Evolutionary conservation across 805 yeast species (phyloP).

Genomic region (Sugiyamaella lignohabitans): DNA sequence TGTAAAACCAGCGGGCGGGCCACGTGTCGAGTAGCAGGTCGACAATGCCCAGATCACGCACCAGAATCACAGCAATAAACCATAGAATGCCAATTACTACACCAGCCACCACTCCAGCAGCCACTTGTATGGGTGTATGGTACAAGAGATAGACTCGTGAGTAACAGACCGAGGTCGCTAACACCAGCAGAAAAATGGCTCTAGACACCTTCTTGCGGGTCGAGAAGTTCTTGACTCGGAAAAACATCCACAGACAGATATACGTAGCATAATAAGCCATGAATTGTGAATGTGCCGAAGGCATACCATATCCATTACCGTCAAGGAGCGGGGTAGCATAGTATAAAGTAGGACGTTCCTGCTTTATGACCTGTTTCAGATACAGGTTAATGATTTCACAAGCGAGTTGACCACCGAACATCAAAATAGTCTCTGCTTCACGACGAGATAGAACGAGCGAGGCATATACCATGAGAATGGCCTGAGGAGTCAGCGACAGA

Average conservation of each 20-base stretch:
- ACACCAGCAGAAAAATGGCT: constrained; percentile 14
- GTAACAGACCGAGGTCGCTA: constrained; percentile 44
- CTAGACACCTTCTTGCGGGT: constrained; percentile 24
- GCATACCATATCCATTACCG: constrained; percentile 81
- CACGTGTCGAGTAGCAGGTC: constrained; percentile 57
- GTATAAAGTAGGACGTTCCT: constrained; percentile 56
- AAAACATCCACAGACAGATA: constrained; percentile 29
- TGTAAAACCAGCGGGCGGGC: constrained; percentile 38
- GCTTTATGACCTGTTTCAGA: constrained; percentile 55
- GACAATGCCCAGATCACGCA: constrained; percentile 62
- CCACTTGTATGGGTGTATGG: constrained; percentile 68
- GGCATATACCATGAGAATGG: constrained; percentile 67
- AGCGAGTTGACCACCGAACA: constrained; percentile 78
- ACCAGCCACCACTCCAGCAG: constrained; percentile 67
- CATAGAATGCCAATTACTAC: constrained; percentile 50
- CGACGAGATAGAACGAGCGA: constrained; percentile 79
- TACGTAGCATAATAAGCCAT: constrained; percentile 68
- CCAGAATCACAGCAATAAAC: constrained; percentile 45
- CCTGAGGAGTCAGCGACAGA: constrained; percentile 74
- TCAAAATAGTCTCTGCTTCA: constrained; percentile 76
- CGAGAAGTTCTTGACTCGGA: constrained; percentile 26
- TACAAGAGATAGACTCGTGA: constrained; percentile 76
- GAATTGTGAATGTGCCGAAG: constrained; percentile 93
- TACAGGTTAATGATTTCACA: constrained; percentile 69
- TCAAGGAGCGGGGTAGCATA: neutral